Conservation (phyloP, 768 basidiomycete species). For the Amanita fuliginea region DNA sequence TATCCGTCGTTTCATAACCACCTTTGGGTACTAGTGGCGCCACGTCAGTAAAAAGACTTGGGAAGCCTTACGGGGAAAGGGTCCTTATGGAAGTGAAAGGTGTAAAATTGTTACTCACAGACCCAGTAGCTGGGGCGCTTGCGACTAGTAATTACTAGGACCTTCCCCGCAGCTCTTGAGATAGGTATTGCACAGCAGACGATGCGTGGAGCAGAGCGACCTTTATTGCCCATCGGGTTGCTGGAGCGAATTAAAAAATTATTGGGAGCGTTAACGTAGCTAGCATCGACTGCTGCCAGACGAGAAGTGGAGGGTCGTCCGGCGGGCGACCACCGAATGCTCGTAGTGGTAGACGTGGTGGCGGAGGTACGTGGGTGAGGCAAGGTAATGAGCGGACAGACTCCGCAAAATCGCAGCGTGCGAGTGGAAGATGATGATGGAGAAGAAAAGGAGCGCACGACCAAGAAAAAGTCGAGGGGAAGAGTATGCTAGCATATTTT, state of each 20-base stretch:
- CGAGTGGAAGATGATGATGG: neutral
- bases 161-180: slow-evolving; percentile 57
- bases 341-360: slow-evolving; percentile 9
- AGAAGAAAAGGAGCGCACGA: neutral
- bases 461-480: neutral
- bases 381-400: neutral
- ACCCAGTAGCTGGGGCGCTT: slow-evolving; percentile 78
- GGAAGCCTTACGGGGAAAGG: slow-evolving; percentile 4
- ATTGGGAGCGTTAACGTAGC: slow-evolving; percentile 15
- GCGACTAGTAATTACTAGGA: slow-evolving; percentile 77
- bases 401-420: neutral
- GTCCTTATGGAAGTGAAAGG: slow-evolving; percentile 1
- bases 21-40: slow-evolving; percentile 71
- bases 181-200: slow-evolving; percentile 91
- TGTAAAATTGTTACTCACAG: slow-evolving; percentile 48
- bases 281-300: slow-evolving; percentile 16
- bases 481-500: neutral
- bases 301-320: slow-evolving; percentile 11
- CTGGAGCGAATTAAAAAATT: slow-evolving; percentile 8
- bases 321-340: slow-evolving; percentile 12
- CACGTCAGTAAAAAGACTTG: neutral
- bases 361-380: neutral
- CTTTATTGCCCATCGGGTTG: slow-evolving; percentile 49
- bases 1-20: slow-evolving; percentile 81
- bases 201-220: slow-evolving; percentile 69